These are phyloP conservation scores for Lachnellula cervina DNA, from an alignment of 2,329 filamentous ascomycete species.

Conservation along the genomic window DNA sequence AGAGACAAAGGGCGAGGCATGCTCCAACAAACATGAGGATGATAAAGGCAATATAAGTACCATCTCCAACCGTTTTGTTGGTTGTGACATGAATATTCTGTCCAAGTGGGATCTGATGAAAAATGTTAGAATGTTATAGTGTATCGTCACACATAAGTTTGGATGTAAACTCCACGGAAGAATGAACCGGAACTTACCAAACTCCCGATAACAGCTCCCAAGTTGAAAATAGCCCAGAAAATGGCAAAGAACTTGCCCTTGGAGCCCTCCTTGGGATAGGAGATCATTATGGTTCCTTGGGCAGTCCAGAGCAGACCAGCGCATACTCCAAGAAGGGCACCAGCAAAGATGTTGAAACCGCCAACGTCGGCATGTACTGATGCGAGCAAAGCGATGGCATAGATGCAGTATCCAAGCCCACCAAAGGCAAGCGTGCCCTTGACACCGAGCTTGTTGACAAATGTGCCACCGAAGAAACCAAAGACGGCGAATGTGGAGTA, in stretches of 20 bases:
- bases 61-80: constrained; percentile 55
- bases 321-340: constrained; percentile 70
- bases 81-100: constrained; percentile 60
- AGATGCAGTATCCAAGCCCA: constrained; percentile 72
- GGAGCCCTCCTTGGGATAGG: constrained; percentile 72
- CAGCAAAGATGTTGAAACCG: constrained; percentile 72
- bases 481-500: constrained; percentile 51
- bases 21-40: constrained; percentile 75
- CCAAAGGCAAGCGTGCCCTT: constrained; percentile 64
- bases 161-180: background rate
- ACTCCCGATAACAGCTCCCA: constrained; percentile 82
- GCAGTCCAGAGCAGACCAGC: constrained; percentile 78
- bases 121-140: background rate
- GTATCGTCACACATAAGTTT: too few relatives aligned
- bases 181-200: constrained; percentile 37
- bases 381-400: constrained; percentile 64
- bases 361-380: constrained; percentile 64
- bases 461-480: constrained; percentile 68
- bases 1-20: constrained; percentile 62
- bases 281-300: constrained; percentile 84
- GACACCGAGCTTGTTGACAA: constrained; percentile 72
- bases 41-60: constrained; percentile 85
- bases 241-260: constrained; percentile 87
- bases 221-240: constrained; percentile 95
- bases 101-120: constrained; percentile 59